Evolutionary conservation across 768 basidiomycete genomes (phyloP).

Genomic region (Ramaria rubella): DNA sequence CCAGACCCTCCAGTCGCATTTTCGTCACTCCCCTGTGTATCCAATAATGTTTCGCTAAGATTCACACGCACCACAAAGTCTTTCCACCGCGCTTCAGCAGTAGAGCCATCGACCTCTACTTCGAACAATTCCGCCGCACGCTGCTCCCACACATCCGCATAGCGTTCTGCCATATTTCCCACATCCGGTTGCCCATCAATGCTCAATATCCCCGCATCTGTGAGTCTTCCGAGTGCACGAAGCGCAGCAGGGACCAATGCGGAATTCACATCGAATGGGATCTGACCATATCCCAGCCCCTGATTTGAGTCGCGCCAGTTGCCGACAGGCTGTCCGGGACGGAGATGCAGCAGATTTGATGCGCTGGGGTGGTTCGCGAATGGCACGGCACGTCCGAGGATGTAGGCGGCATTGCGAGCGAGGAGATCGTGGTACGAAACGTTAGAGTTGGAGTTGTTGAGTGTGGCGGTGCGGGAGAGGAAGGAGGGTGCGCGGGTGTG

Average conservation of each 20-base stretch:
- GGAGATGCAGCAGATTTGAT: constrained; percentile 31
- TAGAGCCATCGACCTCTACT: constrained; percentile 24
- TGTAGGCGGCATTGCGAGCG: constrained; percentile 29
- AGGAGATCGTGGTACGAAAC: constrained; percentile 29
- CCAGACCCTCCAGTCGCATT: no score
- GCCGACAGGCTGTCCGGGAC: constrained; percentile 36
- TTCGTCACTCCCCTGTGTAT: constrained; percentile 1
- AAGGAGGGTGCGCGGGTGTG: constrained; percentile 28
- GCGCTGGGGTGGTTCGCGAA: constrained; percentile 28
- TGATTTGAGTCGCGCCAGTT: constrained; percentile 40
- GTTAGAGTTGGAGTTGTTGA: constrained; percentile 32
- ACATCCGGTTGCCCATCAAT: constrained; percentile 4
- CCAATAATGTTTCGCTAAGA: constrained; percentile 26
- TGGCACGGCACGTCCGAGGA: constrained; percentile 31
- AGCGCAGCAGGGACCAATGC: constrained; percentile 39
- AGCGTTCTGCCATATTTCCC: constrained; percentile 16
- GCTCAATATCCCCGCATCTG: constrained; percentile 24
- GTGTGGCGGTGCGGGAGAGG: constrained; percentile 28
- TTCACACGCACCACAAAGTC: constrained; percentile 32
- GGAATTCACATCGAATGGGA: constrained; percentile 39
- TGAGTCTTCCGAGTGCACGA: constrained; percentile 29
- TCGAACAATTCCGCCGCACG: constrained; percentile 32
- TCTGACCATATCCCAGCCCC: constrained; percentile 37
- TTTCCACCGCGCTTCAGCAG: constrained; percentile 27
- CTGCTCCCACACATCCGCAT: constrained; percentile 33